A percentile compares a stretch with the other conserved stretches of the same genome.
These are phyloP conservation scores for Cichorium intybus DNA, from an alignment of 140 eudicot genomes.

Conservation along the genomic window DNA sequence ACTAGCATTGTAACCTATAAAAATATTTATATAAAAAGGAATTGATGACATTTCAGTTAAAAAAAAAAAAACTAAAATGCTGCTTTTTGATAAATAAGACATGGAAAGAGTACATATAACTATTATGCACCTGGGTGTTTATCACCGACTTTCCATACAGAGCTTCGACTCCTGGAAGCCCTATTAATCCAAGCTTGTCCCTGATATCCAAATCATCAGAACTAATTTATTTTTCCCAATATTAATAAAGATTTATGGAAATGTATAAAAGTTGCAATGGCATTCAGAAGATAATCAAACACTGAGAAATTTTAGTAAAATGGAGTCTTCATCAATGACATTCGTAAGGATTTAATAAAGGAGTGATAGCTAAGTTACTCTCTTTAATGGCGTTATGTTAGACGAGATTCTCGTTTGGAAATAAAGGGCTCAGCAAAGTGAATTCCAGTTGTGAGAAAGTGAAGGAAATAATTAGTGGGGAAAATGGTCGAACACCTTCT, in stretches of 20 bases:
- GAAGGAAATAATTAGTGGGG: background rate
- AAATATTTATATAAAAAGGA: background rate
- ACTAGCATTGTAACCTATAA: conserved; percentile 72
- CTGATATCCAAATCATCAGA: conserved; percentile 35
- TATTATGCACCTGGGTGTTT: conserved; percentile 70
- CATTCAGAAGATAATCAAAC: background rate
- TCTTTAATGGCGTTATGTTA: background rate
- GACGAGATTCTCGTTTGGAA: too few relatives aligned
- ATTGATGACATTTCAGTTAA: conserved; percentile 6
- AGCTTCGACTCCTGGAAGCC: conserved; percentile 70
- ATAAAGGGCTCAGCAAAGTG: background rate
- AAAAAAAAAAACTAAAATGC: conserved; percentile 1
- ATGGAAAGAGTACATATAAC: background rate
- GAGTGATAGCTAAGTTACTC: background rate
- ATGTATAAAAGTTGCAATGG: background rate
- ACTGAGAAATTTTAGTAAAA: background rate
- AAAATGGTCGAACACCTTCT: conserved; percentile 45
- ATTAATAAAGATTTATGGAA: conserved; percentile 2
- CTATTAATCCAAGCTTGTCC: conserved; percentile 73
- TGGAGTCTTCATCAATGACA: background rate
- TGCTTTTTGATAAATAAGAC: background rate
- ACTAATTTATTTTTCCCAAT: conserved; percentile 7
- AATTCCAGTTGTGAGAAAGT: background rate
- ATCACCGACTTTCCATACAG: conserved; percentile 73
- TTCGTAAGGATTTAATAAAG: background rate